These are phyloP conservation scores for Sphaerobolus stellatus DNA, from an alignment of 1,284 basidiomycete genomes.

Conservation along the genomic window DNA sequence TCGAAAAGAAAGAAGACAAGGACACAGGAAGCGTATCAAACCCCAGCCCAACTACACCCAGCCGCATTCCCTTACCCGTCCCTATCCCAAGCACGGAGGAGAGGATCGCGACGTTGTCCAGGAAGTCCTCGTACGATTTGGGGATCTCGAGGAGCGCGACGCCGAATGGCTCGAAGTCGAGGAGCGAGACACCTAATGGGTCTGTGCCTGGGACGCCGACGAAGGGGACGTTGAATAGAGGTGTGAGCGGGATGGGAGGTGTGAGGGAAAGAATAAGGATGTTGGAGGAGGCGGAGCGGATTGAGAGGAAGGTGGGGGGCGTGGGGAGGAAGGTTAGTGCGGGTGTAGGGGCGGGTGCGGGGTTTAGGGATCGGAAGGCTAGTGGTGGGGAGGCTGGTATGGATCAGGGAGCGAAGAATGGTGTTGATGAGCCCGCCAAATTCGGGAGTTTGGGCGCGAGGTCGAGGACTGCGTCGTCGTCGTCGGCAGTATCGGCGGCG, in stretches of 20 bases:
- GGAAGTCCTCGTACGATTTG: constrained; percentile 17
- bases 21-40: not conserved
- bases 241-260: not conserved
- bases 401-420: not conserved
- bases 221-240: not conserved
- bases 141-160: not conserved
- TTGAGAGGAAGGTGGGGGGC: not conserved
- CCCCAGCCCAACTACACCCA: constrained; percentile 2
- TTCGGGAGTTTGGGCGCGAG: too few species aligned
- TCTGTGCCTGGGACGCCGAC: not conserved
- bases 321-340: not conserved
- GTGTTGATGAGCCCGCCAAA: too few species aligned
- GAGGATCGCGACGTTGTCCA: too few species aligned
- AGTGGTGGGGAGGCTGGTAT: not conserved
- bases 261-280: too few species aligned
- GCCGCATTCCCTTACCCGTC: constrained; percentile 17
- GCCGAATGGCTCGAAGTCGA: not conserved
- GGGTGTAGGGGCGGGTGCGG: not conserved
- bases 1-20: not conserved
- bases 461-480: too few species aligned
- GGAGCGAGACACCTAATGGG: not conserved
- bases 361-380: too few species aligned
- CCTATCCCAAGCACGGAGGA: too few species aligned
- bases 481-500: not conserved
- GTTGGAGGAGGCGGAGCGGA: not conserved